Evolutionary conservation across 176 grass and related monocot species (phyloP), one percentile per base, ranked within the genome.

Genomic region (Oropetium thomaeum): DNA sequence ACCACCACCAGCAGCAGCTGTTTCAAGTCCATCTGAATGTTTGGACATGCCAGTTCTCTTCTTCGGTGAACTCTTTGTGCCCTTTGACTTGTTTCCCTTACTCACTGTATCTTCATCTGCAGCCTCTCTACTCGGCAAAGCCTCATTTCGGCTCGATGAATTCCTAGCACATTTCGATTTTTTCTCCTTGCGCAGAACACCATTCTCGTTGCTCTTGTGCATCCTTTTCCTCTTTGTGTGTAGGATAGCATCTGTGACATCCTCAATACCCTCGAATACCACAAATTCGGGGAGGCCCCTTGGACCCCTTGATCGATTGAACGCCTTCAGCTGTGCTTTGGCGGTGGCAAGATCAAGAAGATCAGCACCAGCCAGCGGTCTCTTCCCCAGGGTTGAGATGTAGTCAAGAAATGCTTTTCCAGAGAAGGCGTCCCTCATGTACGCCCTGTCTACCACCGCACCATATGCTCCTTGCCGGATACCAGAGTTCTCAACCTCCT

Each of bases 251-350:
- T 67, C 59, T 4, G 25, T 0, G 33, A 78, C 74, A 26, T 73
- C 85, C 61, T 79, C 80, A 61, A 83, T 83, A 30, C 80, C 80
- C 34, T 74, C 41, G 60, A 57, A 83, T 26, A 69, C 57, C 10
- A 82, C 40, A 86, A 85, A 99, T 77, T 84, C 78, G 17, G 96
- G 63, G 28, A 92, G 91, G 22, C 82, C 78, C 38, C 81, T 81
- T 58, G 29, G 51, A 79, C 82, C 81, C 63, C 88, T 97, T 4
- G 82, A 82, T 7, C 54, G 35, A 77, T 88, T 87, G 82, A 95
- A 95, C 0, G 91, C 79, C 33, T 60, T 92, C 43, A 95, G 58
- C 83, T 99, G 96, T 27, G 89, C 79, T 75, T 71, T 90, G 39
- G 84, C 84, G 39, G 80, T 87, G 31, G 54, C 79, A 35, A 99